Base-by-base conservation (phyloP, 2,329 filamentous ascomycete genomes). In the Colletotrichum melonis region DNA sequence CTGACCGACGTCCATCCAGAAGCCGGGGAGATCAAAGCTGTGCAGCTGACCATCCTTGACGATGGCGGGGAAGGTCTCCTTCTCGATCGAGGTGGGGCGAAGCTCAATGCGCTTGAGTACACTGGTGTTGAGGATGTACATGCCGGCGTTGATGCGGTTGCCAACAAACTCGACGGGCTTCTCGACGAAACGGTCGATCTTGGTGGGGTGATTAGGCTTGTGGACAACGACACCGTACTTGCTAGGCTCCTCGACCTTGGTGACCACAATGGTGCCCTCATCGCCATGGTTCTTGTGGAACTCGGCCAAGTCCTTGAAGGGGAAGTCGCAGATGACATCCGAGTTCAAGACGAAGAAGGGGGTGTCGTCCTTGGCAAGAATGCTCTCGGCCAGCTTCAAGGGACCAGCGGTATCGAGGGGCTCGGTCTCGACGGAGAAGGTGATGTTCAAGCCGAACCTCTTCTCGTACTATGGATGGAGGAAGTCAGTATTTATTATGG, bases 1-100 rank as follows among this genome's bases (percentile, higher is more conserved):
- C 86, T 99, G 96, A 79, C 96, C 96, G 76, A 99, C 95, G 79
- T 98, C 96, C 96, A 98, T 98, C 96, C 96, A 98, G 91, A 97
- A 98, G 78, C 96, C 95, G 78, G 98, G 95, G 35, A 98, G 91
- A 82, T 98, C 96, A 82, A 97, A 98, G 1, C 95, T 98, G 89
- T 98, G 96, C 75, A 98, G 88, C 84, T 96, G 91, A 76, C 95
- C 95, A 79, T 98, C 96, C 79, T 90, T 92, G 85, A 94, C 94
- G 83, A 98, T 97, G 78, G 94, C 92, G 59, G 96, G 96, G 93
- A 99, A 99, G 42, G 95, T 98, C 88, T 98, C 97, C 87, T 98
- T 96, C 87, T 99, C 96, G 82, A 98, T 99, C 7, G 95, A 98
- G 63, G 96, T 98, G 55, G 97, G 97, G 75, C 96, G 94, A 77